Percentiles rank a stretch among this genome's conserved stretches.
Conservation (phyloP, 495 filamentous ascomycete species). For the Tuber borchii region DNA sequence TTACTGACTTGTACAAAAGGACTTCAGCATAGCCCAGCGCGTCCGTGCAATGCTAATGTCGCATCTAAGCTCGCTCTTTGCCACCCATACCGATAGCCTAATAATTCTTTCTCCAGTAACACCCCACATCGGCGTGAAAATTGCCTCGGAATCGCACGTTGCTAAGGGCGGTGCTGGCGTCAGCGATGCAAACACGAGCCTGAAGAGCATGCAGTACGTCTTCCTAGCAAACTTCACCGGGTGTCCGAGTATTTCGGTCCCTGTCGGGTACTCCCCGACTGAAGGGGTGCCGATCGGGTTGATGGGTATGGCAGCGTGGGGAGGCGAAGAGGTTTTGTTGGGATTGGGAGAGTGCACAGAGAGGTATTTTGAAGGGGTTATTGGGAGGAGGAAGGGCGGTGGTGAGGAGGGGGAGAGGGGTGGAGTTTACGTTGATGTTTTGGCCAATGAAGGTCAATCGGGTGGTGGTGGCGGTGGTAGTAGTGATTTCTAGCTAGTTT, state of each 20-base stretch:
- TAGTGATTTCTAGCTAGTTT: background rate
- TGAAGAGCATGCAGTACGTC: conserved; percentile 80
- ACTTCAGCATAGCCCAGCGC: conserved; percentile 68
- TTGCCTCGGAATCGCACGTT: conserved; percentile 49
- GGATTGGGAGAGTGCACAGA: conserved; percentile 68
- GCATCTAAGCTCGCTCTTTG: conserved; percentile 68
- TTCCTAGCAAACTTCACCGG: conserved; percentile 82
- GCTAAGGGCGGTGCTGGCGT: conserved; percentile 58
- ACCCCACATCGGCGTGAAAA: conserved; percentile 69
- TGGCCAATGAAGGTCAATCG: background rate
- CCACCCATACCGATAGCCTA: conserved; percentile 60
- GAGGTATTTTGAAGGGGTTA: conserved; percentile 47
- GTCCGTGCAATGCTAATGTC: conserved; percentile 73
- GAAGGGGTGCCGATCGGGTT: conserved; percentile 66
- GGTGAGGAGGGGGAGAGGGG: conserved; percentile 15
- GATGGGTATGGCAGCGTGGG: conserved; percentile 89
- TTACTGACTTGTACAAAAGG: conserved; percentile 33
- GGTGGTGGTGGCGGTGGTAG: background rate
- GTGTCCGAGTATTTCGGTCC: conserved; percentile 69
- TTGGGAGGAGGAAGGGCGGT: conserved; percentile 23
- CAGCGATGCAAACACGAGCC: conserved; percentile 62
- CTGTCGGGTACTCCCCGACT: conserved; percentile 60
- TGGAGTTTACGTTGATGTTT: conserved; percentile 7
- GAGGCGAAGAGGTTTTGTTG: conserved; percentile 69
- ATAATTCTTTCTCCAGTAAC: conserved; percentile 74